Percentiles rank a stretch among this genome's conserved stretches.
These are phyloP conservation scores for Xerocomus potaroensis DNA, from an alignment of 768 basidiomycete species.

Conservation along the genomic window DNA sequence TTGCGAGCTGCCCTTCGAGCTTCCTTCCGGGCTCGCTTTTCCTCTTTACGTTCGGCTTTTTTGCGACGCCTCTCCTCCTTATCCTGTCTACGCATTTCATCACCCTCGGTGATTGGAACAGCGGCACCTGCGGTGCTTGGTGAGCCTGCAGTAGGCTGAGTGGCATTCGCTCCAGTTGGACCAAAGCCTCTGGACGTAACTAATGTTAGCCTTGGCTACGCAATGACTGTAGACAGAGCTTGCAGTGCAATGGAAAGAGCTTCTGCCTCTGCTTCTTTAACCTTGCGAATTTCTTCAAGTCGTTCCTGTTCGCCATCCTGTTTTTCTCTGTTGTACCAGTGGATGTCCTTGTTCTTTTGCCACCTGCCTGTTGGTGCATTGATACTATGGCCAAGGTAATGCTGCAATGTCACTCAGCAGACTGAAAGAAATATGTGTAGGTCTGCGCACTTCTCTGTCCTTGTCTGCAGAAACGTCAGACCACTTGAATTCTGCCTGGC, in stretches of 20 bases:
- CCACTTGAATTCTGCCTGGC: conserved; percentile 91
- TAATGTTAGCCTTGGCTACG: conserved; percentile 4
- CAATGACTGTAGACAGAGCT: conserved; percentile 23
- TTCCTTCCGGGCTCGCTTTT: conserved; percentile 55
- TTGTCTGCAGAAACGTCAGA: conserved; percentile 87
- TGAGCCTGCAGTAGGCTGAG: conserved; percentile 18
- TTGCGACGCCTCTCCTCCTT: conserved; percentile 50
- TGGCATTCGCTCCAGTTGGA: conserved; percentile 40
- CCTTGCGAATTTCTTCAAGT: conserved; percentile 67
- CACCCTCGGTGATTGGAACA: conserved; percentile 25
- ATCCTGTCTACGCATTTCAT: conserved; percentile 30
- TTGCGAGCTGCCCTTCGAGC: conserved; percentile 37
- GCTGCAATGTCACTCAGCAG: conserved; percentile 40
- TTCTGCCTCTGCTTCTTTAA: conserved; percentile 89
- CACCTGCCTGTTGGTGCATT: conserved; percentile 94
- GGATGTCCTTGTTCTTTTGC: conserved; percentile 97
- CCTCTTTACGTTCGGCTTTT: conserved; percentile 56
- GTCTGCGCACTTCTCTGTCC: conserved; percentile 70
- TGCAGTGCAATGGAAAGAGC: conserved; percentile 79
- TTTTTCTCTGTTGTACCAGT: conserved; percentile 84
- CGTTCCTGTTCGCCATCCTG: conserved; percentile 42
- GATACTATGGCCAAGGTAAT: conserved; percentile 93
- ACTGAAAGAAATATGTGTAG: not conserved
- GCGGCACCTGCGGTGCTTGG: conserved; percentile 12
- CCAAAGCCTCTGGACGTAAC: conserved; percentile 65